phyloP scores from a whole-genome alignment of 2,329 filamentous ascomycete species.

The Phaeosphaeriaceae sp. region DNA sequence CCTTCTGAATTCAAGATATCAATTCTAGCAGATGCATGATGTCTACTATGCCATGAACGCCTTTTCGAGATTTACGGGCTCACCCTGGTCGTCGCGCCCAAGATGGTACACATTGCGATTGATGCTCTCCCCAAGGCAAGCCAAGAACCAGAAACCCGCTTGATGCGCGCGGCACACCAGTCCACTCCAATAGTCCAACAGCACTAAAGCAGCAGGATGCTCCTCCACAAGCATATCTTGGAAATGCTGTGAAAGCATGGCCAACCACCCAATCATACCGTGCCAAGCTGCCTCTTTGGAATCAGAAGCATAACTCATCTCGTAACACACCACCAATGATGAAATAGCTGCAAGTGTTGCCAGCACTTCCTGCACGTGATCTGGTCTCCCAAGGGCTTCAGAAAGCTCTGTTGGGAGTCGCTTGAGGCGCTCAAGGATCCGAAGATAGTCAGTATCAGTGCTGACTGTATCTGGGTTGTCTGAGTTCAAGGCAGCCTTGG shows the following conservation, averaged over 20 bases:
- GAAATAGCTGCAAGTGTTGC: slow-evolving; percentile 29
- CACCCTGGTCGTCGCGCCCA: background rate
- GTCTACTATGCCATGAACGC: background rate
- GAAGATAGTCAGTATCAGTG: background rate
- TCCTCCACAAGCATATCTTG: slow-evolving; percentile 18
- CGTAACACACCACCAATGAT: slow-evolving; percentile 25
- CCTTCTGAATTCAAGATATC: too few species aligned
- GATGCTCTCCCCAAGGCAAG: background rate
- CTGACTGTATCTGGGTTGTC: background rate
- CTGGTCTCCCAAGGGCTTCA: slow-evolving; percentile 22
- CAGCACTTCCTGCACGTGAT: slow-evolving; percentile 22
- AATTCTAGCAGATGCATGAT: too few species aligned
- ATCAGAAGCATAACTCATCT: slow-evolving; percentile 20
- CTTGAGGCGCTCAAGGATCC: slow-evolving; percentile 11
- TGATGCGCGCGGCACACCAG: slow-evolving; percentile 23
- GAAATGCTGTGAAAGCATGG: slow-evolving; percentile 27
- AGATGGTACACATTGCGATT: background rate
- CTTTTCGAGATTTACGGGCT: background rate
- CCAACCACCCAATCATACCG: slow-evolving; percentile 28
- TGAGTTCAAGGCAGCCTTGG: background rate
- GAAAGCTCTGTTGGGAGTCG: slow-evolving; percentile 25
- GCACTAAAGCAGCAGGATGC: slow-evolving; percentile 28
- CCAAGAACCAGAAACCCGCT: slow-evolving; percentile 26
- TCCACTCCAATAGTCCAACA: slow-evolving; percentile 34
- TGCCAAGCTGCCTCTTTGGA: slow-evolving; percentile 13